phyloP scores from a whole-genome alignment of 1,284 basidiomycete species.

The Peniophora sp. region DNA sequence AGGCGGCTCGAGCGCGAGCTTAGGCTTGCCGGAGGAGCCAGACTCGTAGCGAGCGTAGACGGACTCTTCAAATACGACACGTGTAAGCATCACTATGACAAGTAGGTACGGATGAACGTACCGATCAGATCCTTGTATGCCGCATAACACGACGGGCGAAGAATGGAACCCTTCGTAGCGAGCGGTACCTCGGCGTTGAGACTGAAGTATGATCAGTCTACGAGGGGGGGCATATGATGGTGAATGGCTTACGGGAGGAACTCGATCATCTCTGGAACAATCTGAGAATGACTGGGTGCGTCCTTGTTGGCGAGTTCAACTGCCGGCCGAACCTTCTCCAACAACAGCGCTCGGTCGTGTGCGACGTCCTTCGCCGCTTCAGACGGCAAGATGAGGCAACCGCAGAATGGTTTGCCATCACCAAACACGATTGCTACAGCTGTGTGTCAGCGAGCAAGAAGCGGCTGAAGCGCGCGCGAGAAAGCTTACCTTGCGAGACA shows the following conservation, averaged over 20 bases:
- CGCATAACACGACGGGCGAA: constrained; percentile 37
- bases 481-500: constrained; percentile 28
- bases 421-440: constrained; percentile 52
- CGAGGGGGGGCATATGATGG: no score
- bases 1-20: constrained; percentile 17
- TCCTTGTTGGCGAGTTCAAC: constrained; percentile 40
- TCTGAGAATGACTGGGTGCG: constrained; percentile 45
- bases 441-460: constrained; percentile 11
- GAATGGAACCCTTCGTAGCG: constrained; percentile 38
- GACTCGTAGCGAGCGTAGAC: constrained; percentile 41
- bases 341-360: constrained; percentile 22
- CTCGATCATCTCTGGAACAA: constrained; percentile 43
- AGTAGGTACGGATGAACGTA: constrained; percentile 24
- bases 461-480: constrained; percentile 15
- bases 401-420: constrained; percentile 41
- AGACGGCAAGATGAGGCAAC: constrained; percentile 49
- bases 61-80: constrained; percentile 15
- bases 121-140: constrained; percentile 41
- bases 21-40: constrained; percentile 20
- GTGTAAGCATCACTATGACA: neutral
- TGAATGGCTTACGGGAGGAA: constrained; percentile 29
- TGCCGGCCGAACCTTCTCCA: constrained; percentile 37
- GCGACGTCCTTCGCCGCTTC: constrained; percentile 31
- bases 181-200: constrained; percentile 30
- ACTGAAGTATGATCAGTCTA: neutral